Conservation (phyloP, 176 grass and related monocot species). For the Carex pumila region DNA sequence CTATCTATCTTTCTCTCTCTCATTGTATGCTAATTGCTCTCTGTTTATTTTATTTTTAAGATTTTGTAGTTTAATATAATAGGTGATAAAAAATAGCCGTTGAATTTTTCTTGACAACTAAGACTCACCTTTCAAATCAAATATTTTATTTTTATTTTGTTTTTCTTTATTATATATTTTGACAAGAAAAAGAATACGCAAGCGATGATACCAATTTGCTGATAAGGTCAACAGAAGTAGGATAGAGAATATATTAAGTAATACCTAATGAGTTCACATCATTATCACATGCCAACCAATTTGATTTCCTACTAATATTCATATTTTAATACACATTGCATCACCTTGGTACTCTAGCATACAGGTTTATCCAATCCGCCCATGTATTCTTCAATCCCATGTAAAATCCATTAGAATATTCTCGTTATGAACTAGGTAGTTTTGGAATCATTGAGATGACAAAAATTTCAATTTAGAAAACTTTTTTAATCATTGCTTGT, state of each 20-base stretch:
- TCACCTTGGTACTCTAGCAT: neutral
- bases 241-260: neutral
- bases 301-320: neutral
- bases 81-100: neutral
- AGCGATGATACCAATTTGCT: neutral
- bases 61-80: neutral
- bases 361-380: conserved; percentile 4
- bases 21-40: neutral
- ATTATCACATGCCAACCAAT: neutral
- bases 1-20: neutral
- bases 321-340: conserved; percentile 1
- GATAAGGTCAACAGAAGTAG: neutral
- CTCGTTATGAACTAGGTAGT: conserved; percentile 6
- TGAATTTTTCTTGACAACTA: neutral
- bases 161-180: neutral
- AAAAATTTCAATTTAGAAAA: neutral
- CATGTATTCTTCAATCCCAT: neutral
- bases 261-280: neutral
- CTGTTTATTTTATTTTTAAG: neutral
- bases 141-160: neutral
- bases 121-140: neutral
- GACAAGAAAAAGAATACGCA: neutral
- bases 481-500: neutral
- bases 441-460: neutral
- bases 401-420: conserved; percentile 10